Percentiles rank a stretch among this genome's conserved stretches.
These are phyloP conservation scores for Citrus trifoliata DNA, from an alignment of 345 rosid species.

Conservation along the genomic window DNA sequence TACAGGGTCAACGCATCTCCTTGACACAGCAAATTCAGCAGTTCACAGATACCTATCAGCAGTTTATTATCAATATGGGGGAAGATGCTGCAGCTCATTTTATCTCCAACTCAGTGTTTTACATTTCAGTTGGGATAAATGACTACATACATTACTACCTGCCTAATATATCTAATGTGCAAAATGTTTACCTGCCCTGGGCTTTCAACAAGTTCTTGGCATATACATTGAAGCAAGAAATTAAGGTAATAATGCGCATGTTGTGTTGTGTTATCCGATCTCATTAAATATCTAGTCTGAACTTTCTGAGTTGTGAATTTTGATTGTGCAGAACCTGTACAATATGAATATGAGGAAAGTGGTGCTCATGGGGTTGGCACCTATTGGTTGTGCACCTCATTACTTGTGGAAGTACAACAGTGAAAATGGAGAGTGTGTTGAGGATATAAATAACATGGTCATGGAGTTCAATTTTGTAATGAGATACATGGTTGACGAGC, in stretches of 20 bases:
- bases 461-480: conserved; percentile 73
- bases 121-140: conserved; percentile 78
- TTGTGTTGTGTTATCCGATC: background rate
- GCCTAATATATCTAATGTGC: conserved; percentile 66
- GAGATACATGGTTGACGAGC: conserved; percentile 68
- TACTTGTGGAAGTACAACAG: conserved; percentile 75
- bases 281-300: background rate
- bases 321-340: conserved; percentile 60
- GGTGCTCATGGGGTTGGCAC: conserved; percentile 85
- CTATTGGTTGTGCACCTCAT: conserved; percentile 90
- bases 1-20: conserved; percentile 84
- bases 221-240: conserved; percentile 52
- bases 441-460: conserved; percentile 70
- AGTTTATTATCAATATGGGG: conserved; percentile 59
- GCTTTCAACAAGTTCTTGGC: conserved; percentile 80
- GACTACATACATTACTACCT: conserved; percentile 92
- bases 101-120: conserved; percentile 64
- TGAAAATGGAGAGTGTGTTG: conserved; percentile 66
- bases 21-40: conserved; percentile 85
- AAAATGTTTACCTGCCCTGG: conserved; percentile 78
- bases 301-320: background rate
- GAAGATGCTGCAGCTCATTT: conserved; percentile 49
- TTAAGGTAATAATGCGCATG: conserved; percentile 42
- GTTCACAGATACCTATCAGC: conserved; percentile 75
- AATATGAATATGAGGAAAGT: conserved; percentile 55